phyloP scores from a whole-genome alignment of 75 land plant genomes.

The Picea glauca region DNA sequence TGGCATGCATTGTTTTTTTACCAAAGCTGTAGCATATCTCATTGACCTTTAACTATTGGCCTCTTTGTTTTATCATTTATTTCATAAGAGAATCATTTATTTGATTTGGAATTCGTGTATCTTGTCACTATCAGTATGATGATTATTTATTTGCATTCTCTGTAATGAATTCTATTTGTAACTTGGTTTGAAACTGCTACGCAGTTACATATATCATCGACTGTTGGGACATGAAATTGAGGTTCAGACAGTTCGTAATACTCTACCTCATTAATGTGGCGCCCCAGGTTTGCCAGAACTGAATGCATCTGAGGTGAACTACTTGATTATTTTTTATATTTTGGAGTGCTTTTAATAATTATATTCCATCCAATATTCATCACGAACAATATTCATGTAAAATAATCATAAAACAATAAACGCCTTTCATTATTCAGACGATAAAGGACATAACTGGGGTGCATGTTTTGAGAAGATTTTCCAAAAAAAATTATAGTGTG shows the following conservation, averaged over 20 bases:
- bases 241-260: conserved; percentile 79
- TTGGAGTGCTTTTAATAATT: not conserved
- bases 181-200: not conserved
- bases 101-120: not conserved
- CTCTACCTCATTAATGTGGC: conserved; percentile 91
- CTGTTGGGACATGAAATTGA: conserved; percentile 99
- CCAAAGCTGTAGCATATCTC: not conserved
- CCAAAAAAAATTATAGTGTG: too few species aligned
- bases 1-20: not conserved
- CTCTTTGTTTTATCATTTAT: not conserved
- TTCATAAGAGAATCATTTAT: not conserved
- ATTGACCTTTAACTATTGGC: not conserved
- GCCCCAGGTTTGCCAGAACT: conserved; percentile 97
- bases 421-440: too few species aligned
- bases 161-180: not conserved
- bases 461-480: too few species aligned
- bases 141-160: not conserved
- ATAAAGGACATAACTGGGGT: too few species aligned
- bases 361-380: too few species aligned
- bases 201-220: conserved; percentile 95
- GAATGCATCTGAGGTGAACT: conserved; percentile 91
- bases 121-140: not conserved
- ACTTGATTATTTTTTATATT: not conserved
- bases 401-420: too few species aligned
- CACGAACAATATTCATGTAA: too few species aligned